A percentile compares a stretch with the other conserved stretches of the same genome.
Evolutionary conservation across 1,284 basidiomycete genomes (phyloP).

Genomic region (Cryptococcus wingfieldii): DNA sequence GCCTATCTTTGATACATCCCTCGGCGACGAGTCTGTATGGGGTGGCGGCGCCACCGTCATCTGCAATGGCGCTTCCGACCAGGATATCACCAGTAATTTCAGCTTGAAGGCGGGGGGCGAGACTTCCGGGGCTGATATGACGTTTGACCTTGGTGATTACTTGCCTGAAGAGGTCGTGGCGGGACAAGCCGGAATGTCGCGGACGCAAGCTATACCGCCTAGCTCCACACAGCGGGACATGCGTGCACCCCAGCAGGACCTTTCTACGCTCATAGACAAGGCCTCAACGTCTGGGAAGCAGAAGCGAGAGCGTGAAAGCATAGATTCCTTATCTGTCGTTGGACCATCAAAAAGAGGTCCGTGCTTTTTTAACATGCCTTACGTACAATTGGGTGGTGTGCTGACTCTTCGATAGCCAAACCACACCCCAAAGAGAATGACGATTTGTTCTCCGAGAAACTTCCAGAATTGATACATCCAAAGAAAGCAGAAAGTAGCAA

Average conservation of each 20-base stretch:
- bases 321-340: not conserved
- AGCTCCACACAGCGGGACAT: too few species aligned
- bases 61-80: not conserved
- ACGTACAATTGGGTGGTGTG: too few species aligned
- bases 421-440: not conserved
- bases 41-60: not conserved
- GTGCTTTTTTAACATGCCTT: not conserved
- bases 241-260: too few species aligned
- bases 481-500: too few species aligned
- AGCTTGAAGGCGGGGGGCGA: not conserved
- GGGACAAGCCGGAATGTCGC: too few species aligned
- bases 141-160: conserved; percentile 14
- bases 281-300: too few species aligned
- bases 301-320: conserved; percentile 6
- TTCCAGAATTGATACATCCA: too few species aligned
- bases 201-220: too few species aligned
- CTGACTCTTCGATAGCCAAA: conserved; percentile 1
- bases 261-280: too few species aligned
- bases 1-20: conserved; percentile 17
- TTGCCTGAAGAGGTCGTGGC: conserved; percentile 6
- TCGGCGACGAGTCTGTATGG: conserved; percentile 9
- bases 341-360: conserved; percentile 1
- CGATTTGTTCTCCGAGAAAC: conserved; percentile 2
- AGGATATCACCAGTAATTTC: not conserved
- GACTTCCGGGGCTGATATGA: not conserved